Evolutionary conservation across 2,329 filamentous ascomycete genomes (phyloP), one percentile per base, ranked within the genome.

Genomic region (Penicillium sclerotigenum): DNA sequence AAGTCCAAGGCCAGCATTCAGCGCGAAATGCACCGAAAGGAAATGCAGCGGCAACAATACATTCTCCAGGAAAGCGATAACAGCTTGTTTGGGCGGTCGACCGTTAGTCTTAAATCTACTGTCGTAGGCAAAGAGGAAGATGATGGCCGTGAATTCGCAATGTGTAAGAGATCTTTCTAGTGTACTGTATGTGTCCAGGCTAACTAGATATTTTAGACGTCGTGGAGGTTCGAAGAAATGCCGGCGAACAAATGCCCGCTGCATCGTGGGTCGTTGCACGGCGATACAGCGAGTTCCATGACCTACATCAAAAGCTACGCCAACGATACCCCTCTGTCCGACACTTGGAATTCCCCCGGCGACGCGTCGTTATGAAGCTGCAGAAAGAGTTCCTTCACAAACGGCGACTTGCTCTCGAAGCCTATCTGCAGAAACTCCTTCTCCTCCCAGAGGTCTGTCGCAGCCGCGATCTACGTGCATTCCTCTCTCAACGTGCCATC

Each of bases 21-120:
- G 68, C 83, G 94, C 62, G 94, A 99, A 73, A 91, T 97, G 52
- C 85, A 91, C 54, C 86, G 92, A 33, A 99, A 97, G 71, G 93
- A 97, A 73, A 83, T 99, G 68, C 94, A 99, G 71, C 84, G 92
- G 50, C 94, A 96, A 73, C 95, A 99, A 71, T 99, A 99, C 66
- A 90, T 96, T 43, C 86, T 97, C 8, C 94, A 99, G 74, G 94
- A 99, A 74, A 97, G 91, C 69, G 95, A 99, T 71, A 99, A 96
- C 73, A 96, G 91, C 72, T 80, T 99, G 24, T 97, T 96, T 68
- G 94, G 94, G 2, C 89, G 93, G 18, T 93, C 94, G 2, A 90
- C 86, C 0, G 86, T 97, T 65, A 88, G 84, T 65, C 97, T 99
- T 70, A 94, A 94, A 68, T 90, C 90, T 0, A 92, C 96, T 52